Evolutionary conservation across 202 grass and related monocot genomes (phyloP).

Genomic region (Panicum virgatum): DNA sequence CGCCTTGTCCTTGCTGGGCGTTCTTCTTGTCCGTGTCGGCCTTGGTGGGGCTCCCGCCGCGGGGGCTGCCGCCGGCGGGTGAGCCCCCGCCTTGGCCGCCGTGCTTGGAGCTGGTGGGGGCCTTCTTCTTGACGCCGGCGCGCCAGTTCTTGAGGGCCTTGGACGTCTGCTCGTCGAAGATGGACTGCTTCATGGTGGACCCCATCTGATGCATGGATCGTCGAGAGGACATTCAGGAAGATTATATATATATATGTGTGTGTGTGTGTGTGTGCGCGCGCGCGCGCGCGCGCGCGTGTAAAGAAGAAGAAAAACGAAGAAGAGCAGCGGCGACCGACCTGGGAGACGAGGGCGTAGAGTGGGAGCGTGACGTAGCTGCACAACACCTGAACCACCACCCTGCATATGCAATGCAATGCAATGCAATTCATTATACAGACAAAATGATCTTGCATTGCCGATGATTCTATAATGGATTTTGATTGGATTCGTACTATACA

Average conservation of each 20-base stretch:
- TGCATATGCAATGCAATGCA: too few relatives aligned
- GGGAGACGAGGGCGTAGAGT: slow-evolving; percentile 85
- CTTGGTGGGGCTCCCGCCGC: slow-evolving; percentile 42
- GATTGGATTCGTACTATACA: too few relatives aligned
- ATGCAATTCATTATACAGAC: too few relatives aligned
- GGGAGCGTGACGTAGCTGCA: slow-evolving; percentile 97
- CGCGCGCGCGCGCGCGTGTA: too few relatives aligned
- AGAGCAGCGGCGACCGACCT: slow-evolving; percentile 44
- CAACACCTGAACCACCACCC: slow-evolving; percentile 70
- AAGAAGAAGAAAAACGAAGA: too few relatives aligned
- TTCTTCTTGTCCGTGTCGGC: slow-evolving; percentile 22
- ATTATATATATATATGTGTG: too few relatives aligned
- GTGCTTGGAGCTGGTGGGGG: slow-evolving; percentile 24
- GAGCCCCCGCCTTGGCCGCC: slow-evolving; percentile 21
- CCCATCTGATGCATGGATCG: slow-evolving; percentile 42
- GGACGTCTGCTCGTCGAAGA: slow-evolving; percentile 89
- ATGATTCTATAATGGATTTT: too few relatives aligned
- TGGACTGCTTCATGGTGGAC: slow-evolving; percentile 84
- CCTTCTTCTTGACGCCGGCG: slow-evolving; percentile 65
- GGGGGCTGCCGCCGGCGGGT: slow-evolving; percentile 29
- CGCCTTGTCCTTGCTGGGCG: slow-evolving; percentile 39
- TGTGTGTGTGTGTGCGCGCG: too few relatives aligned
- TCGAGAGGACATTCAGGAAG: too few relatives aligned
- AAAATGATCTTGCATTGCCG: too few relatives aligned
- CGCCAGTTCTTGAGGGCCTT: slow-evolving; percentile 90